These are phyloP conservation scores for Daldinia eschscholtzii DNA, from an alignment of 2,329 filamentous ascomycete genomes.

Conservation along the genomic window DNA sequence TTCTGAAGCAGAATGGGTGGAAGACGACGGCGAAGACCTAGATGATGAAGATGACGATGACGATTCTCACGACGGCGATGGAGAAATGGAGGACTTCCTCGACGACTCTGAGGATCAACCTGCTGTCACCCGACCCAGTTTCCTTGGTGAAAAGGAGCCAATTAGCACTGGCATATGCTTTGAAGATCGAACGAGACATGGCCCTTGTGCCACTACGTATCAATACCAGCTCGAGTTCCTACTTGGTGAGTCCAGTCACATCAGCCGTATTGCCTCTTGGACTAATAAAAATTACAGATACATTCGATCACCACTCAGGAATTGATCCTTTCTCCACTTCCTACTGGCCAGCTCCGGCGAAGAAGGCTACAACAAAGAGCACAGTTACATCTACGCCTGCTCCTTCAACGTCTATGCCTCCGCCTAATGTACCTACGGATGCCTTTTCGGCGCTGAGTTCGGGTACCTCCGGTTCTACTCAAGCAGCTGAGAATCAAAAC, in stretches of 20 bases:
- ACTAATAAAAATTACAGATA: conserved; percentile 54
- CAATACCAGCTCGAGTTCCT: conserved; percentile 82
- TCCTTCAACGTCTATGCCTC: conserved; percentile 43
- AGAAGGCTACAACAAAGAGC: conserved; percentile 50
- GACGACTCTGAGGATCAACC: conserved; percentile 82
- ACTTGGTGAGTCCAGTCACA: conserved; percentile 66
- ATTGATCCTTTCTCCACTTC: conserved; percentile 87
- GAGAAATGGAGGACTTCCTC: conserved; percentile 90
- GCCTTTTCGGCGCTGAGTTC: conserved; percentile 33
- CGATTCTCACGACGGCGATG: conserved; percentile 76
- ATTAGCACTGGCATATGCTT: conserved; percentile 86
- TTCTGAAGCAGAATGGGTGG: conserved; percentile 86
- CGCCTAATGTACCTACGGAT: conserved; percentile 41
- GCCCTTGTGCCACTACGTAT: conserved; percentile 63
- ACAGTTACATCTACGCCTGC: conserved; percentile 23
- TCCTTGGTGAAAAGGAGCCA: conserved; percentile 75
- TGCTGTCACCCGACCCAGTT: conserved; percentile 54
- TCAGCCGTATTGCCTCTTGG: conserved; percentile 23
- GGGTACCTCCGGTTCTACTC: conserved; percentile 27
- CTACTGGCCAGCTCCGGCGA: conserved; percentile 75
- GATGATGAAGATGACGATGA: conserved; percentile 76
- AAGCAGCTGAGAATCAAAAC: conserved; percentile 47
- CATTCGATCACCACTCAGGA: conserved; percentile 61
- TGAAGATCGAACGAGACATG: conserved; percentile 70
- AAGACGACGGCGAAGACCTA: conserved; percentile 72